Percentiles rank a stretch among this genome's conserved stretches.
These are phyloP conservation scores for Fusarium sp. DNA, from an alignment of 2,329 filamentous ascomycete genomes.

Conservation along the genomic window DNA sequence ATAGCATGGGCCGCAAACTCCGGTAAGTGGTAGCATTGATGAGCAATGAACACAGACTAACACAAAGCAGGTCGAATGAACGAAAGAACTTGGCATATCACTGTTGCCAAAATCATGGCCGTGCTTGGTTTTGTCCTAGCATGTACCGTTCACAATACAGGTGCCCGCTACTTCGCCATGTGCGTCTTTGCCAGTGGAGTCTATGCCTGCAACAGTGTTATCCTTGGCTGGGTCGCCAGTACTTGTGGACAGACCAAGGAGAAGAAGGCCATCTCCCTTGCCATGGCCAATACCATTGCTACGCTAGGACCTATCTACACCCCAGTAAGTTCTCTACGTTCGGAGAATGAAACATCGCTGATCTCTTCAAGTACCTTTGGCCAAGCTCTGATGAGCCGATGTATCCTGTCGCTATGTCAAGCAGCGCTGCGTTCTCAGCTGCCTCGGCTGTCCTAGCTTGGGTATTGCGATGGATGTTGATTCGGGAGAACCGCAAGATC, in stretches of 20 bases:
- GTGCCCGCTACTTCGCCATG: constrained; percentile 45
- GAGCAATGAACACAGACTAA: not conserved
- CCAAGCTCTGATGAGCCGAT: constrained; percentile 24
- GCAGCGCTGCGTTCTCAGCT: constrained; percentile 44
- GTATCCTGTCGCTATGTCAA: constrained; percentile 33
- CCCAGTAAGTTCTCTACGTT: constrained; percentile 29
- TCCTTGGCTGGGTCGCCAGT: constrained; percentile 57
- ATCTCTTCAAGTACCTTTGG: constrained; percentile 30
- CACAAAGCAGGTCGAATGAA: constrained; percentile 52
- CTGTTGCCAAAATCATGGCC: constrained; percentile 54
- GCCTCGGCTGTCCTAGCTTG: constrained; percentile 54
- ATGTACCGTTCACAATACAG: constrained; percentile 43
- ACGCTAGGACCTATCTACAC: constrained; percentile 41
- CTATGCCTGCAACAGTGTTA: constrained; percentile 57
- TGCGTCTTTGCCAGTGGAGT: constrained; percentile 54
- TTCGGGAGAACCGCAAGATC: constrained; percentile 52
- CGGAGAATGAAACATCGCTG: fast-evolving
- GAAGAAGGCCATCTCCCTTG: constrained; percentile 60
- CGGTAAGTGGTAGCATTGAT: not conserved
- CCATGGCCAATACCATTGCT: constrained; percentile 39
- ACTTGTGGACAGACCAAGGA: constrained; percentile 59
- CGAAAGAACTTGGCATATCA: constrained; percentile 60
- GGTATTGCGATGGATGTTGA: constrained; percentile 51
- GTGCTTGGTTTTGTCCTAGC: constrained; percentile 43
- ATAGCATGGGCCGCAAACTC: constrained; percentile 38